Conservation (phyloP, 2,329 filamentous ascomycete species). For the Tolypocladium guangdongense region DNA sequence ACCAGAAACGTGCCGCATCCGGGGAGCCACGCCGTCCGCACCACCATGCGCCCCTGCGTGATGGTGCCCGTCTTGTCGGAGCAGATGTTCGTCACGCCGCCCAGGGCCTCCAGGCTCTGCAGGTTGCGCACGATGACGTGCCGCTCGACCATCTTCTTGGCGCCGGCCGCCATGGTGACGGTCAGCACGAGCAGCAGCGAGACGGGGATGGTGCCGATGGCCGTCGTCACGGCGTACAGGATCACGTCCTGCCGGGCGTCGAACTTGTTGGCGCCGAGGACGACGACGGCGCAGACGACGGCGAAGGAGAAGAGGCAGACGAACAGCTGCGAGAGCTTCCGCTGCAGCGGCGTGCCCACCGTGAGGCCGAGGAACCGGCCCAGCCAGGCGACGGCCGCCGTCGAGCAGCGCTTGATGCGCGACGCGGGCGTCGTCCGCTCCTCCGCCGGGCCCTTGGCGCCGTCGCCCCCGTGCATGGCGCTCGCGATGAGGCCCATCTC, state of each 20-base stretch:
- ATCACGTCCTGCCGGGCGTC: slow-evolving; percentile 26
- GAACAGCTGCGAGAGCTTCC: slow-evolving; percentile 58
- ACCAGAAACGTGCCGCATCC: slow-evolving; percentile 35
- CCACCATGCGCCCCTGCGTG: slow-evolving; percentile 42
- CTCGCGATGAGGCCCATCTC: slow-evolving; percentile 52
- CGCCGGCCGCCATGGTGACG: slow-evolving; percentile 48
- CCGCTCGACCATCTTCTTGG: slow-evolving; percentile 40
- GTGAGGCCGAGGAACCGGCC: slow-evolving; percentile 37
- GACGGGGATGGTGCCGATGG: slow-evolving; percentile 39
- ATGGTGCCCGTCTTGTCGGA: slow-evolving; percentile 48
- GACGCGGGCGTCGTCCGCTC: slow-evolving; percentile 42
- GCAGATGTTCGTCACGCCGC: slow-evolving; percentile 44
- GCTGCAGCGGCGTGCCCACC: slow-evolving; percentile 57
- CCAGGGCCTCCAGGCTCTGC: slow-evolving; percentile 40
- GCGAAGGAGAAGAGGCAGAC: slow-evolving; percentile 54
- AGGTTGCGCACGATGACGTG: slow-evolving; percentile 43
- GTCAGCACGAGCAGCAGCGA: slow-evolving; percentile 42
- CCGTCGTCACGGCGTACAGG: slow-evolving; percentile 33
- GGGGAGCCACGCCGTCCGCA: slow-evolving; percentile 40
- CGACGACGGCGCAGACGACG: slow-evolving; percentile 32
- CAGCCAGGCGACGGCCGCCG: slow-evolving; percentile 29
- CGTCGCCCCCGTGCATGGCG: slow-evolving; percentile 30
- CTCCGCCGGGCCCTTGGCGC: slow-evolving; percentile 24
- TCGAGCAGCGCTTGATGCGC: slow-evolving; percentile 25
- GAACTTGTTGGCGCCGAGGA: slow-evolving; percentile 31